A percentile compares a stretch with the other conserved stretches of the same genome.
Conservation (phyloP, 1,139 yeast species). For the Geotrichum candidum region DNA sequence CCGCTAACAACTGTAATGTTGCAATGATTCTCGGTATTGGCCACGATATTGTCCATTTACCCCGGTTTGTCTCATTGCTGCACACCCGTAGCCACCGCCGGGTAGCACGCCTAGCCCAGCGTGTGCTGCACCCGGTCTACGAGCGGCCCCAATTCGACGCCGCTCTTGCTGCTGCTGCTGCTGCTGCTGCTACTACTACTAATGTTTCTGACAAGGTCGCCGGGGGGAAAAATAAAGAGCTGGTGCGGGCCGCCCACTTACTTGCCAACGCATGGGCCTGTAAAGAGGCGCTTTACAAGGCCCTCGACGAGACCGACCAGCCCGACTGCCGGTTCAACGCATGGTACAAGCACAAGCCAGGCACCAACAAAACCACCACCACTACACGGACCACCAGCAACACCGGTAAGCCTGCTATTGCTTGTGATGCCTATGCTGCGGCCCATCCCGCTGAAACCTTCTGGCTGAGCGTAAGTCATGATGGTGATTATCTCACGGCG, state of each 20-base stretch:
- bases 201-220: background rate
- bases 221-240: background rate
- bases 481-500: constrained; percentile 45
- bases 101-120: constrained; percentile 40
- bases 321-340: constrained; percentile 47
- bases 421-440: constrained; percentile 25
- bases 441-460: constrained; percentile 43
- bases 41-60: constrained; percentile 50
- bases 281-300: constrained; percentile 69
- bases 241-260: constrained; percentile 26
- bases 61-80: constrained; percentile 47
- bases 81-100: constrained; percentile 29
- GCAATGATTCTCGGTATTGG: constrained; percentile 47
- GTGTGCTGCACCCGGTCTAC: constrained; percentile 47
- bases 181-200: background rate
- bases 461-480: constrained; percentile 58
- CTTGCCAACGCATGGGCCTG: constrained; percentile 68
- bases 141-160: constrained; percentile 42
- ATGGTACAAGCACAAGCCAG: constrained; percentile 46
- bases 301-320: constrained; percentile 49
- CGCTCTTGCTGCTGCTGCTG: background rate
- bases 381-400: no score
- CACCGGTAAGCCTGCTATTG: background rate
- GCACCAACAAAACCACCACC: background rate
- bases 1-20: no score